Base-by-base conservation (phyloP, 371 early-diverging fungal genomes). In the Nematocida ausubeli region DNA sequence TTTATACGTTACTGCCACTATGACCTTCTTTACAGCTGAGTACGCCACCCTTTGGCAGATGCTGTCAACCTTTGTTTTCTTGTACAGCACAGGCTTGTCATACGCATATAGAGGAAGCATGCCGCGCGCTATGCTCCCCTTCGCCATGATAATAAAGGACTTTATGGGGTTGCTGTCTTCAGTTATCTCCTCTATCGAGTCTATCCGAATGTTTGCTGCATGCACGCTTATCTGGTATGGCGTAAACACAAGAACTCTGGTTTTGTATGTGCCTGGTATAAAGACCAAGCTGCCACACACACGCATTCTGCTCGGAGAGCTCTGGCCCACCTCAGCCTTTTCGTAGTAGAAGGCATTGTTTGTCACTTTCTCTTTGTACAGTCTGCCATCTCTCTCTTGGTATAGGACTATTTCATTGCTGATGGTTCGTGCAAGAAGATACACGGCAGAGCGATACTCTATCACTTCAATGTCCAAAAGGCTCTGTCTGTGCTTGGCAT, bases 271-370 rank as follows among this genome's bases (percentile, higher is more conserved):
- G 6, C 78, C 78, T n/a, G 78, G 78, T 14, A 75, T 63, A 24
- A 65, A 42, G 4, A 75, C 56, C 12, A 75, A 44, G 35, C 67
- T 42, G 6, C 22, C 28, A 32, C 78, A 75, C 51, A 65, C 22
- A 0, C 9, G 0, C 2, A 70, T 55, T n/a, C 55, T 4, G 2
- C 44, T 42, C 24, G 47, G 47, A 0, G 5, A 26, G n/a, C 22
- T n/a, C 4, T 52, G 1, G 2, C 2, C 68, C 2, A 22, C 0
- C 16, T 64, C 32, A 5, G 34, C 19, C 19, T 39, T 69, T 40
- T 75, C 78, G 47, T 75, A 54, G 67, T 75, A 75, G 14, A 75
- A 65, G 19, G 34, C 30, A 28, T 56, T 49, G 34, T 75, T 75
- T 0, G 28, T 26, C 19, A 67, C 52, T 2, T 0, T 16, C 30